Percentiles rank a stretch among this genome's conserved stretches.
phyloP scores from a whole-genome alignment of 305 asterid species.

The Fraxinus greggii region DNA sequence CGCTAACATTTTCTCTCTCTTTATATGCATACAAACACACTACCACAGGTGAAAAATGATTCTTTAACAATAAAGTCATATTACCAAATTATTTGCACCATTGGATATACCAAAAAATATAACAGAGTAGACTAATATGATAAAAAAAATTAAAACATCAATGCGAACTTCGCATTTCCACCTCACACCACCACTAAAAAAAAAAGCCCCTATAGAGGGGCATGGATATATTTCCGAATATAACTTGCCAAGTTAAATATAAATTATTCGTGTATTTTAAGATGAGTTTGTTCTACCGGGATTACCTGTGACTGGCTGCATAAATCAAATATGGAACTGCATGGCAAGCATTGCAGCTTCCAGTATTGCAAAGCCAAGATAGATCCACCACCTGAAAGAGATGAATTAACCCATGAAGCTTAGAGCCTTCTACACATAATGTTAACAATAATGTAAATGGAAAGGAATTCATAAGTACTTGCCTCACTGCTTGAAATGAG shows the following conservation, averaged over 20 bases:
- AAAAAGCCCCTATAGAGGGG: not conserved
- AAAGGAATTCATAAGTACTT: slow-evolving; percentile 36
- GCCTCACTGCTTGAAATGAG: slow-evolving; percentile 77
- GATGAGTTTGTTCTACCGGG: not conserved
- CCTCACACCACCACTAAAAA: not conserved
- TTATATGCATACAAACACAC: not conserved
- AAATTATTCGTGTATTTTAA: not conserved
- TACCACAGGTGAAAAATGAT: not conserved
- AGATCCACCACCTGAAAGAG: slow-evolving; percentile 93
- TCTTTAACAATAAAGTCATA: not conserved
- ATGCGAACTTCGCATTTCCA: not conserved
- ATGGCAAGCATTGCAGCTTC: slow-evolving; percentile 75
- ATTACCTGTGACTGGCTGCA: slow-evolving; percentile 89
- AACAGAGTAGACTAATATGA: not conserved
- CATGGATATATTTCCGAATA: not conserved
- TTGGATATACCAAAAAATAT: not conserved
- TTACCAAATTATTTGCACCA: not conserved
- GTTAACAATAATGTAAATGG: slow-evolving; percentile 18
- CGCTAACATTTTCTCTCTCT: not conserved
- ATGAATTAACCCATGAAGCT: slow-evolving; percentile 26
- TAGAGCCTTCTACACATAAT: slow-evolving; percentile 9
- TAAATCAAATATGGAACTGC: slow-evolving; percentile 88
- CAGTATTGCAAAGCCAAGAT: slow-evolving; percentile 76
- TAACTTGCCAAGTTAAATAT: not conserved
- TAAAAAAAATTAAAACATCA: not conserved